These are phyloP conservation scores for Aspergillus hiratsukae DNA, from an alignment of 2,329 filamentous ascomycete species.

Conservation along the genomic window DNA sequence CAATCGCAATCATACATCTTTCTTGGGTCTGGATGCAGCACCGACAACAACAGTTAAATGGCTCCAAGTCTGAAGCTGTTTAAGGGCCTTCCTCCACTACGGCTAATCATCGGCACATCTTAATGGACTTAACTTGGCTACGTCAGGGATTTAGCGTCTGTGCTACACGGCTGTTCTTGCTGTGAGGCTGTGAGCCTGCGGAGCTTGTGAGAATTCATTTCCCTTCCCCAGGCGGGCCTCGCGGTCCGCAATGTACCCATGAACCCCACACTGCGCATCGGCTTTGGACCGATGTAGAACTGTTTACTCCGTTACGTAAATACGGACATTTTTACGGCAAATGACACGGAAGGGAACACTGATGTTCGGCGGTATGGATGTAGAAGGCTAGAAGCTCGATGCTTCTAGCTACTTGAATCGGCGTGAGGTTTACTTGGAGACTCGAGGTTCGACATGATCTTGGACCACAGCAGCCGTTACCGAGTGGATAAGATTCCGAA, in stretches of 20 bases:
- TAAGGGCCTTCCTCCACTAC: neutral
- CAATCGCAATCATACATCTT: no score
- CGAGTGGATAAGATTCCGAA: neutral
- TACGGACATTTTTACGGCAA: neutral
- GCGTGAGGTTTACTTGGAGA: no score
- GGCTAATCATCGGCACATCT: conserved; percentile 7
- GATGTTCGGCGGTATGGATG: neutral
- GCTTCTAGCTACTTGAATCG: neutral
- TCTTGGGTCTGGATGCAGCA: no score
- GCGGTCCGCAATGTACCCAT: neutral
- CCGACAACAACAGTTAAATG: neutral
- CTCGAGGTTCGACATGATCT: neutral
- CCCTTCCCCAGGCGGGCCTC: neutral
- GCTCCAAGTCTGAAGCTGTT: neutral
- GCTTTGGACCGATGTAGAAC: neutral
- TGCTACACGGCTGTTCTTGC: no score
- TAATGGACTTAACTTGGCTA: no score
- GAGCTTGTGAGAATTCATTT: no score
- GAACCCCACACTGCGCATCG: neutral
- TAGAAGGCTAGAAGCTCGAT: neutral
- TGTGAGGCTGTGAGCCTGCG: neutral
- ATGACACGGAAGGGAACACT: neutral
- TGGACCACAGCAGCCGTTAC: neutral
- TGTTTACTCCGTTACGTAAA: neutral
- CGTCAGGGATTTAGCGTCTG: no score